Base-by-base conservation (phyloP, 306 rosid species). In the Prunus mira region DNA sequence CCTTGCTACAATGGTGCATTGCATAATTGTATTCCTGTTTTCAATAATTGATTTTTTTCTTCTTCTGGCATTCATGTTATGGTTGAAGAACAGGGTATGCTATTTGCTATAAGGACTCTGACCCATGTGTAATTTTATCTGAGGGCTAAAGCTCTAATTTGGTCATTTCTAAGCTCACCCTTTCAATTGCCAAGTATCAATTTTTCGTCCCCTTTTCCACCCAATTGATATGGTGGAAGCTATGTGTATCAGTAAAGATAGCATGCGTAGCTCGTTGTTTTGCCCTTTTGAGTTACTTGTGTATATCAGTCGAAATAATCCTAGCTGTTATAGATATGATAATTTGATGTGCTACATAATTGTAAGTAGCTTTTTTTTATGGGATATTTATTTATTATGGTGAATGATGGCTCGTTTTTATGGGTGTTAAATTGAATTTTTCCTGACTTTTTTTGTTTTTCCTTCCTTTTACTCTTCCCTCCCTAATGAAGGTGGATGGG, bases 401-500 rank as follows among this genome's bases (percentile, higher is more conserved):
- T 52, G 24, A 56, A 56, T 45, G 38, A 11, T 22, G 75, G 41
- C 41, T 47, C 69, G 11, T 61, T 5, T 32, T 32, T 32, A 32
- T 0, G 38, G 38, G 3, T 60, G 3, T 12, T 12, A 25, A 25
- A 61, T 5, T 61, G 18, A 58, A 13, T 3, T 2, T 61, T 6
- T 27, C 43, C 43, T 34, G 38, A 32, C 1, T 32, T 32, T 32
- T 32, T 32, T 32, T 5, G 38, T 32, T 32, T 32, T 32, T 32
- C 7, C 38, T 32, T 34, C 43, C 2, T 34, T 34, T 34, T 6
- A 1, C 43, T 34, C 43, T 0, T 34, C 34, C 25, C 67, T 38
- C 51, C 62, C 43, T 57, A 56, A 74, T 79, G 71, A 72, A 76
- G 81, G 82, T 77, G 65, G n/a, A 82, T 83, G 84, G 84, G 74